Base-by-base conservation (phyloP, 176 grass and related monocot species). In the Avena atlantica region DNA sequence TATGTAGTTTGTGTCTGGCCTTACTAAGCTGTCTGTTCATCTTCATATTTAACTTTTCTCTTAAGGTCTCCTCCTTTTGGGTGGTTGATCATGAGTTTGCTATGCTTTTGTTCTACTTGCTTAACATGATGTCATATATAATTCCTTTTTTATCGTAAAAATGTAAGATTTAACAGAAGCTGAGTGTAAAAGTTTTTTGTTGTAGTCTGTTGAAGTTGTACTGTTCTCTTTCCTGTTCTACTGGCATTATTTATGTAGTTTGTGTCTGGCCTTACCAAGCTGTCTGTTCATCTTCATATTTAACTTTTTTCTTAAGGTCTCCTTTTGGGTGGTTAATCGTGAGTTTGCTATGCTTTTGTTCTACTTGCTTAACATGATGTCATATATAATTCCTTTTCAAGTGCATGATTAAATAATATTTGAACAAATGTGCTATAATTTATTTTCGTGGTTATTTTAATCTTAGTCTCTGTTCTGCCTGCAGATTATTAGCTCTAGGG, bases 401-500 rank as follows among this genome's bases (percentile, higher is more conserved):
- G 1, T 88, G 24, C 69, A 76, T 63, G 63, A 19, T 62, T 81
- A 19, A 29, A 58, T n/a, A 67, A 59, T n/a, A 81, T 70, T 36
- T 14, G 12, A 64, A 79, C 47, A 53, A 11, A 12, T 67, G 44
- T 78, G 50, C 37, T 53, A 56, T 87, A 17, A 64, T 53, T 85
- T 85, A n/a, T 48, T 66, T 66, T 91, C 56, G 21, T 4, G 9
- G 34, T 55, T 76, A 56, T 45, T 70, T 84, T 45, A 64, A 29
- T 74, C 17, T 64, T 76, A 52, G 8, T 76, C 59, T 81, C 57
- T 91, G 69, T 49, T 27, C 51, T 88, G 15, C 76, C 51, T 89
- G 51, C 86, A 98, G 97, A 90, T 93, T 98, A 82, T 93, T 98
- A 91, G 92, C 94, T 87, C 79, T 96, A 85, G 97, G 94, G 62